Evolutionary conservation across 225 moss, liverwort and hornwort species (phyloP).

Genomic region (Neckera pumila): DNA sequence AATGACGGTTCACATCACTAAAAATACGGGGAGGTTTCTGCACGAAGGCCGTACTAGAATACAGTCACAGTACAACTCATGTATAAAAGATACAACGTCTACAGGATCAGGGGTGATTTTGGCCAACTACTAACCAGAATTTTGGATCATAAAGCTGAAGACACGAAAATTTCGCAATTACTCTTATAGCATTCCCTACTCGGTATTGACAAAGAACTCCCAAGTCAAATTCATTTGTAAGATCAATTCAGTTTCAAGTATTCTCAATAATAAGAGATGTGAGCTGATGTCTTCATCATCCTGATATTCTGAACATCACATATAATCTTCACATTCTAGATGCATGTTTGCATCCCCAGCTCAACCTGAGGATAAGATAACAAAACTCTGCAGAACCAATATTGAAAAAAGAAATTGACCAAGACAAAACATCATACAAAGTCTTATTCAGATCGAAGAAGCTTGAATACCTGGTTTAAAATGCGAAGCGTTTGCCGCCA

Average conservation of each 20-base stretch:
- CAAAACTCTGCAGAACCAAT: background rate
- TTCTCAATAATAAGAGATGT: background rate
- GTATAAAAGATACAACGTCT: background rate
- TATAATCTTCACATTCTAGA: background rate
- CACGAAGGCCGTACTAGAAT: background rate
- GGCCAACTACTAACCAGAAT: background rate
- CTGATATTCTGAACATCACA: no score
- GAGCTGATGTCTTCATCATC: background rate
- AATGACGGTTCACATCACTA: background rate
- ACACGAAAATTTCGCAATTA: background rate
- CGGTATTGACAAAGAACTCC: background rate
- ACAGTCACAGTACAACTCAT: background rate
- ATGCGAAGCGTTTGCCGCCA: constrained; percentile 97
- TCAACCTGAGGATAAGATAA: background rate
- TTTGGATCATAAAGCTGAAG: background rate
- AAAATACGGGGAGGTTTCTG: background rate
- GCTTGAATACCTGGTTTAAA: constrained; percentile 79
- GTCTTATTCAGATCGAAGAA: background rate
- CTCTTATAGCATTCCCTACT: background rate
- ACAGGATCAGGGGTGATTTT: background rate
- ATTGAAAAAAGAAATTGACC: background rate
- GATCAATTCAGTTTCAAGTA: background rate
- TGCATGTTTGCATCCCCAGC: background rate
- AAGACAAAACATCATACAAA: background rate
- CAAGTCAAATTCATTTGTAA: background rate